These are phyloP conservation scores for Russula sp. DNA, from an alignment of 768 basidiomycete genomes.

Conservation along the genomic window DNA sequence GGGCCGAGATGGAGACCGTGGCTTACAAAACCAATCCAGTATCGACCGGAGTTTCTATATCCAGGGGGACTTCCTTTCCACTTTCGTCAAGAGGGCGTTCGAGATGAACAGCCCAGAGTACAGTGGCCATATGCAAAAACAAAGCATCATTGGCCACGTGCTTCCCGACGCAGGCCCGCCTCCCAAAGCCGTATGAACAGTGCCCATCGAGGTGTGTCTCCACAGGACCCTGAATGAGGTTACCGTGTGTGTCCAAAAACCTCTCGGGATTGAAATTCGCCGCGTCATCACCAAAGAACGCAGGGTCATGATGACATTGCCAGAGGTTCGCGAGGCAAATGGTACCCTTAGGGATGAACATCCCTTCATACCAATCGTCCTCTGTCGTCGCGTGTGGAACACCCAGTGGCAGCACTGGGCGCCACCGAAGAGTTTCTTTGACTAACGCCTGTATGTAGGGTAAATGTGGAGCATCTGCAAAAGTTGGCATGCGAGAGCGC, in stretches of 20 bases:
- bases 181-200: conserved; percentile 15
- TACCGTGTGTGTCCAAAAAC: conserved; percentile 12
- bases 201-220: conserved; percentile 15
- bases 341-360: conserved; percentile 32
- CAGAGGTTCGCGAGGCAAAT: conserved; percentile 26
- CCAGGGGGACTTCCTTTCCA: conserved; percentile 6
- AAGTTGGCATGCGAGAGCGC: neutral
- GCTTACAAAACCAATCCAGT: conserved; percentile 10
- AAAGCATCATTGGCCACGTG: conserved; percentile 18
- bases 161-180: conserved; percentile 19
- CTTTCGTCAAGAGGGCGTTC: no score
- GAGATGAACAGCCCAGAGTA: no score
- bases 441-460: conserved; percentile 3
- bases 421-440: conserved; percentile 8
- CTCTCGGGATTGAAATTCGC: conserved; percentile 20
- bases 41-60: neutral
- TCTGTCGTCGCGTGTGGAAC: conserved; percentile 10
- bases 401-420: neutral
- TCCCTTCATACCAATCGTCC: conserved; percentile 27
- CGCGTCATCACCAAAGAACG: conserved; percentile 16
- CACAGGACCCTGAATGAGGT: neutral
- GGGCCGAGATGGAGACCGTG: neutral
- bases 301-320: conserved; percentile 1
- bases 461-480: neutral
- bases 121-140: conserved; percentile 19